Percentiles rank a stretch among this genome's conserved stretches.
Evolutionary conservation across 495 filamentous ascomycete genomes (phyloP).

Genomic region (Penicillium coprophilum): DNA sequence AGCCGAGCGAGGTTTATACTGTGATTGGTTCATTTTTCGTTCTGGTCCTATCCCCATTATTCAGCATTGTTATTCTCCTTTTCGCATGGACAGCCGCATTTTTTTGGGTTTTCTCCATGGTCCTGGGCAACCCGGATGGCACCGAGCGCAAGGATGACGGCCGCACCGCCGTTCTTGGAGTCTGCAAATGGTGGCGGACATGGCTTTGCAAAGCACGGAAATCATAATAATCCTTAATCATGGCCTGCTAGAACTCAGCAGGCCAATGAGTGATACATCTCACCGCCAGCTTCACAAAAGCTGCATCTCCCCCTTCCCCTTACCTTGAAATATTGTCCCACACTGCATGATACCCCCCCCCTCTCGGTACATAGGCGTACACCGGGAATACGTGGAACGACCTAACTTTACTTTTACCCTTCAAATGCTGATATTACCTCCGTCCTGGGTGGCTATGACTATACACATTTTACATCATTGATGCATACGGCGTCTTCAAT

Average conservation of each 20-base stretch:
- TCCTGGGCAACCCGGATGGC: slow-evolving; percentile 64
- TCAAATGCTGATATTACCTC: slow-evolving; percentile 19
- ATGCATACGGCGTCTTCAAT: slow-evolving; percentile 21
- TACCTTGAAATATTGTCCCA: slow-evolving; percentile 5
- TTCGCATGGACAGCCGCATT: slow-evolving; percentile 59
- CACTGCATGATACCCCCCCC: slow-evolving; percentile 28
- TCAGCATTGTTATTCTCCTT: slow-evolving; percentile 53
- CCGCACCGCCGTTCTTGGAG: slow-evolving; percentile 57
- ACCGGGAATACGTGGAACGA: slow-evolving; percentile 19
- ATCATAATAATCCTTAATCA: slow-evolving; percentile 6
- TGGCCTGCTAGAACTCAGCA: neutral
- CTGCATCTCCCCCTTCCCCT: slow-evolving; percentile 1
- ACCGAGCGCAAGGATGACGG: slow-evolving; percentile 63
- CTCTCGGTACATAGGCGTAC: neutral
- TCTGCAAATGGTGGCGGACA: slow-evolving; percentile 61
- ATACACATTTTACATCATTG: slow-evolving; percentile 17
- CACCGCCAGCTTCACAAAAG: neutral
- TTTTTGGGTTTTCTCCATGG: slow-evolving; percentile 63
- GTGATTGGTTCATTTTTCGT: slow-evolving; percentile 46
- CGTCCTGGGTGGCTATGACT: slow-evolving; percentile 12
- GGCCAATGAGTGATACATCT: neutral
- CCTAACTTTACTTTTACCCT: slow-evolving; percentile 10
- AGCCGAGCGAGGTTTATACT: slow-evolving; percentile 31
- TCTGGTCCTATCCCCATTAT: slow-evolving; percentile 53
- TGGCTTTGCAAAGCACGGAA: slow-evolving; percentile 51